Conservation (phyloP, 176 grass and related monocot genomes). For the Phoenix dactylifera region DNA sequence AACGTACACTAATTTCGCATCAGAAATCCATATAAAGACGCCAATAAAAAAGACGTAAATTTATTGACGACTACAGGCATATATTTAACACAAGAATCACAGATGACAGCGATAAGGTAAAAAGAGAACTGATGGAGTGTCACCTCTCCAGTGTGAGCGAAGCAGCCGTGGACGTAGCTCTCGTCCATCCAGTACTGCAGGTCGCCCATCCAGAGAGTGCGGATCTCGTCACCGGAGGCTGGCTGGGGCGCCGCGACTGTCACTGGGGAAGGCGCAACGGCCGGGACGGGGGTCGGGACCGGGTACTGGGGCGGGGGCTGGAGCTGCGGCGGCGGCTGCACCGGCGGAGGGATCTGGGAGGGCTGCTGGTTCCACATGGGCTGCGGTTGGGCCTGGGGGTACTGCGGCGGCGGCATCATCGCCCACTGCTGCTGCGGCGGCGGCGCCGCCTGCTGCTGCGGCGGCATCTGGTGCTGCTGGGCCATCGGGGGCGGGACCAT, state of each 20-base stretch:
- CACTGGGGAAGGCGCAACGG: neutral
- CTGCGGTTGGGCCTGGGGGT: slow-evolving; percentile 45
- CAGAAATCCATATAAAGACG: too few relatives aligned
- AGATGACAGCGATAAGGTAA: too few relatives aligned
- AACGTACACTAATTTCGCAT: too few relatives aligned
- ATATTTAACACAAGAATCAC: too few relatives aligned
- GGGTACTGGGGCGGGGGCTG: slow-evolving; percentile 14
- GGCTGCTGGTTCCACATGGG: slow-evolving; percentile 80
- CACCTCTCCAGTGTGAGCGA: slow-evolving; percentile 21
- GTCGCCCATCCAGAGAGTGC: slow-evolving; percentile 64
- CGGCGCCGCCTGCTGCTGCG: slow-evolving; percentile 13
- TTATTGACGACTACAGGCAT: too few relatives aligned
- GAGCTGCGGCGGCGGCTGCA: slow-evolving; percentile 5
- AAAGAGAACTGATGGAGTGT: too few relatives aligned
- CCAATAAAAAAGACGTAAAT: too few relatives aligned
- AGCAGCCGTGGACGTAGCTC: slow-evolving; percentile 46
- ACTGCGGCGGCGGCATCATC: slow-evolving; percentile 51
- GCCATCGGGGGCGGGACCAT: slow-evolving; percentile 42
- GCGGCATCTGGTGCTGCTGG: slow-evolving; percentile 15
- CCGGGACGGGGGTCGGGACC: neutral
- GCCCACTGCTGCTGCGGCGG: slow-evolving; percentile 72
- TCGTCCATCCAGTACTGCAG: slow-evolving; percentile 79
- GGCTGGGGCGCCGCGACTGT: neutral
- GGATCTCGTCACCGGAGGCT: slow-evolving; percentile 28
- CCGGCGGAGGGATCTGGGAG: slow-evolving; percentile 35